Base-by-base conservation (phyloP, 2,329 filamentous ascomycete genomes). In the Cucurbitaria berberidis region DNA sequence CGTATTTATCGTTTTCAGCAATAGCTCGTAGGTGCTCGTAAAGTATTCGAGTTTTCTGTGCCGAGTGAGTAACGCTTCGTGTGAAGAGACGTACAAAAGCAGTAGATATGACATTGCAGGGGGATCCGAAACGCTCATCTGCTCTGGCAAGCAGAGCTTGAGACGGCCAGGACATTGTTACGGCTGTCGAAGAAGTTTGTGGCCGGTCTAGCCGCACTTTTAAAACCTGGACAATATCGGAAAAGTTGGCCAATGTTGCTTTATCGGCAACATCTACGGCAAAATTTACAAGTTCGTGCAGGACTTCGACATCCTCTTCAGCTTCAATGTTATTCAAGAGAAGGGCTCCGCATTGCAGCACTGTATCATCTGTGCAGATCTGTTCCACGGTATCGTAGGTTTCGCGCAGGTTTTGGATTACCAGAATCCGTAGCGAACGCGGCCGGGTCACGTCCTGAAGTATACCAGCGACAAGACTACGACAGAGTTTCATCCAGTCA, bases 31-130 rank as follows among this genome's bases (percentile, higher is more conserved):
- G 57, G 9, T 70, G 60, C 38, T 76, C 70, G 47, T 73, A 77
- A 0, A 76, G 62, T 13, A 66, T 81, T 19, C 82, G 77, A 11
- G 87, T 84, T 73, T 93, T 93, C 13, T 74, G 74, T 7, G 84
- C 83, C 48, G 89, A 86, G 26, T 77, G 78, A 60, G 87, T 86
- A 77, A 96, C 85, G 11, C 86, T 85, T 45, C 86, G 83, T 60
- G 93, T 84, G 72, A 96, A 96, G 45, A 96, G 86, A 57, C 84
- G 85, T 36, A 91, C 86, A 51, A 91, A 86, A 2, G 88, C 89
- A 51, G 82, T 84, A 0, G 87, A 83, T 40, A 90, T 87, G 36
- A 93, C 85, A 60, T 91, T 90, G 3, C 86, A 86, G 1, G 84
- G 82, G 21, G 86, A 88, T 15, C 62, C 70, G 29, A 59, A 51